These are phyloP conservation scores for Acer campestre DNA, from an alignment of 345 rosid genomes.

Conservation along the genomic window DNA sequence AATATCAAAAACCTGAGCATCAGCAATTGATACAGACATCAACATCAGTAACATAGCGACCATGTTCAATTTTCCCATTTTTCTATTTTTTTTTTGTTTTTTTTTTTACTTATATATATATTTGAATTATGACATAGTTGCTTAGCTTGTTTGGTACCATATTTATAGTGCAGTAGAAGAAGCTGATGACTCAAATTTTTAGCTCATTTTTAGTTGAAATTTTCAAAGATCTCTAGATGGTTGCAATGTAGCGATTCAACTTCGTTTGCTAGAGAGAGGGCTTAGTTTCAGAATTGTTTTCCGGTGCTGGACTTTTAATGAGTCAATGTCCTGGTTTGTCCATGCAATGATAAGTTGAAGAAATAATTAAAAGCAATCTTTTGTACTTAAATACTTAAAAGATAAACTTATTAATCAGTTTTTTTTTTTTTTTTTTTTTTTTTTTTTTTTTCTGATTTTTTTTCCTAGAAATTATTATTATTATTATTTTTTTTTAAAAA, in stretches of 20 bases:
- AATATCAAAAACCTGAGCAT: slow-evolving; percentile 21
- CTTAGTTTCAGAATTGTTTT: no score
- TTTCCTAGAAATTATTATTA: no score
- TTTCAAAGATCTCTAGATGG: neutral
- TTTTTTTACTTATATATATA: neutral
- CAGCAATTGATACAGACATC: neutral
- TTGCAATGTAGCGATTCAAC: neutral
- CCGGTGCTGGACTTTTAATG: no score
- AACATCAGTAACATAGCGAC: neutral
- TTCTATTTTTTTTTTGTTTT: neutral
- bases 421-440: no score
- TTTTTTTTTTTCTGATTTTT: no score
- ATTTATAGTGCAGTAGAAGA: slow-evolving; percentile 10
- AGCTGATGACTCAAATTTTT: neutral
- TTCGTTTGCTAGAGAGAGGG: neutral
- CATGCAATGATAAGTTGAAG: no score
- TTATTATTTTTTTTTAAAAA: no score
- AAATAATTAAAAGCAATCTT: no score
- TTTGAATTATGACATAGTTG: neutral
- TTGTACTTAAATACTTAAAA: no score
- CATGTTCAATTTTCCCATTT: neutral
- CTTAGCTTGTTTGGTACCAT: neutral
- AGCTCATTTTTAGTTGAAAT: neutral
- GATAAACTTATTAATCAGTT: no score
- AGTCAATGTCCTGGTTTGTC: no score